Base-by-base conservation (phyloP, 148 eudicot genomes). In the Simmondsia chinensis region DNA sequence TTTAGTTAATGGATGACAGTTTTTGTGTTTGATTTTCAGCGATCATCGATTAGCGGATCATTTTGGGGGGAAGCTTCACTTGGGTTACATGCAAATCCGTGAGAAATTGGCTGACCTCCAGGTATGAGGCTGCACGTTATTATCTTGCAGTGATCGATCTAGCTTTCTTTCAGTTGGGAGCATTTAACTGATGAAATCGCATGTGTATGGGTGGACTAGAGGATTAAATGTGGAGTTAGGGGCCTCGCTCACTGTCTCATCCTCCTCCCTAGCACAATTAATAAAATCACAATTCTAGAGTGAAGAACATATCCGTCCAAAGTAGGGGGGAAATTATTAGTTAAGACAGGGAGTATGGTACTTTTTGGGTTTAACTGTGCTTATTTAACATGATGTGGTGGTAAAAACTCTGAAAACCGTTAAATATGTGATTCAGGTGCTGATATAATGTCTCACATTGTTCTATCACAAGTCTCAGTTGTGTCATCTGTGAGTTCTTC, bases 21-120 rank as follows among this genome's bases (percentile, higher is more conserved):
- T n/a, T 42, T 26, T 30, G 15, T 28, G 13, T 71, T 48, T 70
- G 54, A 46, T 57, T 62, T 73, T 48, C 85, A 89, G 97, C 63
- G 94, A 89, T 49, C 95, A 91, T 27, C 97, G 97, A 50, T 74
- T 89, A 66, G 82, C 97, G 27, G 97, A 89, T 74, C 97, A 89
- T 78, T 89, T 89, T 72, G 97, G 97, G 48, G 97, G 97, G 29
- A 89, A 89, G 76, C 84, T 89, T 63, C 97, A 89, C 55, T 51
- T 84, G 59, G 97, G 97, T 48, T 89, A 89, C 74, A 89, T 89
- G 87, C 97, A 84, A 70, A 85, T 89, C 31, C 97, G 97, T 46
- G 97, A 85, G 63, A 89, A 89, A 65, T 48, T 89, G 37, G 80
- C 79, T 41, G 97, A 89, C 44, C 84, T 89, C 50, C 81, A 81